Percentiles rank a stretch among this genome's conserved stretches.
phyloP scores from a whole-genome alignment of 1,284 basidiomycete genomes.

The Papiliotrema laurentii region DNA sequence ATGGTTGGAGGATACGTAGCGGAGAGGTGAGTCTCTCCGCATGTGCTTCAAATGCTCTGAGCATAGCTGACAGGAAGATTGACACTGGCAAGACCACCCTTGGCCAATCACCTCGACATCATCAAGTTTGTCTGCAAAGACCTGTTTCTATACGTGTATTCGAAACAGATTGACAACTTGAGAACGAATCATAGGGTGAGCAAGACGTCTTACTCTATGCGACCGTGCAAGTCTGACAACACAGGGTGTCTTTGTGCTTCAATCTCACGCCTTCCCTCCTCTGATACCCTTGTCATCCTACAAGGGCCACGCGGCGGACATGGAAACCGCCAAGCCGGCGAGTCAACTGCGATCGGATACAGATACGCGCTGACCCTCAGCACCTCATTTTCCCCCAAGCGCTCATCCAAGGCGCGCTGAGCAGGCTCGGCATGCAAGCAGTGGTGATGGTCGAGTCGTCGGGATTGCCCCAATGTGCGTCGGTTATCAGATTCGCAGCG shows the following conservation, averaged over 20 bases:
- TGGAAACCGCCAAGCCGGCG: constrained; percentile 67
- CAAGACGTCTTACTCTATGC: background rate
- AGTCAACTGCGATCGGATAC: constrained; percentile 28
- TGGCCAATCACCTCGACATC: constrained; percentile 77
- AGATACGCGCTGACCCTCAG: constrained; percentile 45
- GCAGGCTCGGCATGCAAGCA: constrained; percentile 68
- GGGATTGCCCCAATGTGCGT: constrained; percentile 76
- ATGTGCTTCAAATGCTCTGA: too few species aligned
- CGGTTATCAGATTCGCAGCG: background rate
- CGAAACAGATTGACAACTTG: constrained; percentile 89
- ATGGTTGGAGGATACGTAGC: constrained; percentile 82
- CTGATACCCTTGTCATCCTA: constrained; percentile 66
- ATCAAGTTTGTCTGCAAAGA: constrained; percentile 97
- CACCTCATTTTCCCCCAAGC: constrained; percentile 74
- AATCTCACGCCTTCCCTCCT: constrained; percentile 85
- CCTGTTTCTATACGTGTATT: constrained; percentile 51
- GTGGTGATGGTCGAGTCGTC: constrained; percentile 71
- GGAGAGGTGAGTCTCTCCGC: constrained; percentile 71
- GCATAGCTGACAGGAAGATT: constrained; percentile 53
- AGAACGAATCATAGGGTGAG: constrained; percentile 85
- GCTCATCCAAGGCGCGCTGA: constrained; percentile 73
- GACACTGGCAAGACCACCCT: constrained; percentile 66
- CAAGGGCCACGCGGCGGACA: constrained; percentile 66
- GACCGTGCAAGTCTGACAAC: background rate
- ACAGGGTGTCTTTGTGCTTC: constrained; percentile 87